A percentile compares a stretch with the other conserved stretches of the same genome.
These are phyloP conservation scores for Teratosphaeria zuluensis DNA, from an alignment of 2,329 filamentous ascomycete genomes.

Conservation along the genomic window DNA sequence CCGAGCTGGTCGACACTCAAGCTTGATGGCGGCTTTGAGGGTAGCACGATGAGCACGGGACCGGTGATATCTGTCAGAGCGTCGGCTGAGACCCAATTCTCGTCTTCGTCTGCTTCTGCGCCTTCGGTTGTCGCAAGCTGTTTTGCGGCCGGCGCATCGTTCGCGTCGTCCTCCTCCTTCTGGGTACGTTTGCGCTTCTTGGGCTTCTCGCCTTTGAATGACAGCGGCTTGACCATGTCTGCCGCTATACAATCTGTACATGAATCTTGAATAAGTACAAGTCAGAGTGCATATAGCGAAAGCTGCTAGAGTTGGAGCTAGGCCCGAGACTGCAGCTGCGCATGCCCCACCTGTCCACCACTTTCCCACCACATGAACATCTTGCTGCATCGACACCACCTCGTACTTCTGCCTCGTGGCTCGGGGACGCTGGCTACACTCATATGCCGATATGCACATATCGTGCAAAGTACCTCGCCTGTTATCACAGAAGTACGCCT, in stretches of 20 bases:
- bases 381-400: too few relatives aligned
- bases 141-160: conserved; percentile 22
- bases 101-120: conserved; percentile 53
- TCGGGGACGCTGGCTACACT: too few relatives aligned
- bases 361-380: too few relatives aligned
- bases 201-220: conserved; percentile 89
- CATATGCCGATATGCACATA: too few relatives aligned
- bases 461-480: too few relatives aligned
- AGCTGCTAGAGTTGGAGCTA: too few relatives aligned
- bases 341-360: too few relatives aligned
- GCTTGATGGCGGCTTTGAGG: conserved; percentile 62
- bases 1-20: conserved; percentile 80
- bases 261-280: too few relatives aligned
- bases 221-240: conserved; percentile 74
- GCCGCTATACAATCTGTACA: neutral
- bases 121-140: conserved; percentile 24
- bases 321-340: too few relatives aligned
- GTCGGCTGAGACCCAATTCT: conserved; percentile 88
- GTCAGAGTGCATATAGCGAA: too few relatives aligned
- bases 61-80: conserved; percentile 63
- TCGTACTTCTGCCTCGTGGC: too few relatives aligned
- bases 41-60: conserved; percentile 72
- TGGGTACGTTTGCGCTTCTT: conserved; percentile 79
- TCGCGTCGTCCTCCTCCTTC: conserved; percentile 37
- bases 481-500: too few relatives aligned